A percentile compares a stretch with the other conserved stretches of the same genome.
phyloP scores from a whole-genome alignment of 2,329 filamentous ascomycete species.

The Xylariaceae sp. region DNA sequence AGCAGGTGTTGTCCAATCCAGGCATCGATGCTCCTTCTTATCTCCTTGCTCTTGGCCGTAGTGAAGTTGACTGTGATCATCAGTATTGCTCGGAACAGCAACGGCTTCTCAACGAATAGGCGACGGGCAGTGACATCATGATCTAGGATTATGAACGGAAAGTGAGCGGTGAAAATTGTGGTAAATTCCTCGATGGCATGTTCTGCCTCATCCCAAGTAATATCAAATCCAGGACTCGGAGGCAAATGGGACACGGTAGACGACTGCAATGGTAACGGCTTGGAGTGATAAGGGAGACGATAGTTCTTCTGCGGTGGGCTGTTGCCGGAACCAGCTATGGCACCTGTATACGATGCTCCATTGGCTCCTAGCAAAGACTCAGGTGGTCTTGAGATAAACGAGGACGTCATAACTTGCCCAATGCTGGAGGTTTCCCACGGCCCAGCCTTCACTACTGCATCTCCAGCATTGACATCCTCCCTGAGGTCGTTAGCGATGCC shows the following conservation, averaged over 20 bases:
- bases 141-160: slow-evolving; percentile 48
- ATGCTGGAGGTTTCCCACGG: background rate
- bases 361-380: background rate
- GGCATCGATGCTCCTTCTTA: slow-evolving; percentile 49
- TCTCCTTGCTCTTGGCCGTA: slow-evolving; percentile 47
- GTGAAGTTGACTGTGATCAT: slow-evolving; percentile 44
- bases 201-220: slow-evolving; percentile 50
- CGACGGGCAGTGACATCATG: slow-evolving; percentile 39
- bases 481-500: slow-evolving; percentile 1
- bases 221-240: slow-evolving; percentile 42
- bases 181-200: slow-evolving; percentile 45
- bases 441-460: background rate
- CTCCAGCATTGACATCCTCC: background rate
- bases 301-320: background rate
- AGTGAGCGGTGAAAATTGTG: slow-evolving; percentile 43
- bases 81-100: slow-evolving; percentile 49
- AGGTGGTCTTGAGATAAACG: background rate
- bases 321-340: background rate
- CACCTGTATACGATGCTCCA: background rate
- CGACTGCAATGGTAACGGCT: background rate
- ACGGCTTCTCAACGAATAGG: slow-evolving; percentile 45
- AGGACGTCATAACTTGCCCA: background rate
- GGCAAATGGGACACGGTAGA: background rate
- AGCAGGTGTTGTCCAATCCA: slow-evolving; percentile 52
- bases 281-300: slow-evolving; percentile 1